Evolutionary conservation across 495 filamentous ascomycete genomes (phyloP).

Genomic region (Penicillium riverlandense): DNA sequence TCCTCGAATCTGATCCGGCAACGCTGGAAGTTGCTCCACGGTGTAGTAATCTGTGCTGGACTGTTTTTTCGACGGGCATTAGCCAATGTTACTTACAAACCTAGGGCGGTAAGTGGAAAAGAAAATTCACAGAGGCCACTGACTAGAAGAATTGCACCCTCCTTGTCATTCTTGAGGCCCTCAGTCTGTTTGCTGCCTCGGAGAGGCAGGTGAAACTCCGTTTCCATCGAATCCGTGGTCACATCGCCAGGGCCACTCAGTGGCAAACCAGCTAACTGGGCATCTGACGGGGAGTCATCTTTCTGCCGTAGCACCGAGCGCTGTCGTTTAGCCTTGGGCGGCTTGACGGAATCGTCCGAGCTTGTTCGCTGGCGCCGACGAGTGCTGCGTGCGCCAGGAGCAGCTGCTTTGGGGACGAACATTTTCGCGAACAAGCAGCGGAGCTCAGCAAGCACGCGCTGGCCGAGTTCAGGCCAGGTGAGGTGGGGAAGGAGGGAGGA

Average conservation of each 20-base stretch:
- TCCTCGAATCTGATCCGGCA: constrained; percentile 65
- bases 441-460: neutral
- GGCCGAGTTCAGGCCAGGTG: constrained; percentile 3
- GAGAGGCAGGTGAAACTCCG: constrained; percentile 49
- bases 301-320: constrained; percentile 54
- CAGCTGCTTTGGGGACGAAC: constrained; percentile 52
- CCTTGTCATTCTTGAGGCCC: constrained; percentile 34
- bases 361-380: constrained; percentile 60
- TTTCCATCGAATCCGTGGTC: constrained; percentile 2
- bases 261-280: neutral
- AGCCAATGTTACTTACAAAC: constrained; percentile 9
- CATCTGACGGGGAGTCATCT: constrained; percentile 25
- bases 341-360: constrained; percentile 55
- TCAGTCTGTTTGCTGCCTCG: constrained; percentile 53
- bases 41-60: constrained; percentile 81
- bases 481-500: neutral
- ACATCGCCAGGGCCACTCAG: constrained; percentile 4
- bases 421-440: constrained; percentile 29
- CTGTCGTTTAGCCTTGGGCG: constrained; percentile 66
- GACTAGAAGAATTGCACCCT: constrained; percentile 55
- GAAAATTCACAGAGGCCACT: constrained; percentile 28
- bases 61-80: constrained; percentile 33
- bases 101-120: neutral
- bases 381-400: constrained; percentile 42
- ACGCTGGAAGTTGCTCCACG: constrained; percentile 73